Base-by-base conservation (phyloP, 2,329 filamentous ascomycete species). In the Corniculantispora saksenae region DNA sequence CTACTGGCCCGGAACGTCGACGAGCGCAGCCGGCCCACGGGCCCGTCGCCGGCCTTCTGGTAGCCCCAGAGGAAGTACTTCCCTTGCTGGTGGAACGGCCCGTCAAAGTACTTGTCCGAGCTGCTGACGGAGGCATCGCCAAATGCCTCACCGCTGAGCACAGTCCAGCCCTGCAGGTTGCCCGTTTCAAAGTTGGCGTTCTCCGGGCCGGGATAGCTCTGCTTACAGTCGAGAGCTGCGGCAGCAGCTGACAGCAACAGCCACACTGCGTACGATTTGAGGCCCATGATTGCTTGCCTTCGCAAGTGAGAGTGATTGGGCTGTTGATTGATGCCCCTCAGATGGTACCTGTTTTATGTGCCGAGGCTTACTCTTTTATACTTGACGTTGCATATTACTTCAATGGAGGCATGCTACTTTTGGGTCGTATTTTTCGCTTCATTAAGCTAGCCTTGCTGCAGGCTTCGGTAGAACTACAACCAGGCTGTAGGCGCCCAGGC, bases 131-230 rank as follows among this genome's bases (percentile, higher is more conserved):
- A 73, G 43, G 62, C 54, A 55, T 64, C 64, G 35, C 70, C 71
- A 53, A 73, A 74, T 1, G 72, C 70, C 61, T 70, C 58, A 15
- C 72, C 72, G 47, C 27, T 65, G 54, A 72, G 51, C n/a, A 72
- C 71, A 17, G 68, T 55, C 72, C 72, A 74, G 50, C 72, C 72
- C 32, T 70, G 40, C 58, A 73, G 67, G 23, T 61, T 64, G 23
- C 72, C 71, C 21, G 67, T 67, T 61, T 74, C 72, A 55, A 74
- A 74, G 60, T 66, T 60, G 23, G 71, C 66, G 61, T 73, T 74
- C 1, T 54, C 48, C 51, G 69, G 67, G 2, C 67, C 67, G 15
- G 57, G 62, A 54, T 54, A 54, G 51, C 51, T 29, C 17, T 43
- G 38, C 21, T 17, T 54, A 17, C 32, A 58, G 32, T 12, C 9